Evolutionary conservation across 2,329 filamentous ascomycete species (phyloP).

Genomic region (Cercospora brassicicola): DNA sequence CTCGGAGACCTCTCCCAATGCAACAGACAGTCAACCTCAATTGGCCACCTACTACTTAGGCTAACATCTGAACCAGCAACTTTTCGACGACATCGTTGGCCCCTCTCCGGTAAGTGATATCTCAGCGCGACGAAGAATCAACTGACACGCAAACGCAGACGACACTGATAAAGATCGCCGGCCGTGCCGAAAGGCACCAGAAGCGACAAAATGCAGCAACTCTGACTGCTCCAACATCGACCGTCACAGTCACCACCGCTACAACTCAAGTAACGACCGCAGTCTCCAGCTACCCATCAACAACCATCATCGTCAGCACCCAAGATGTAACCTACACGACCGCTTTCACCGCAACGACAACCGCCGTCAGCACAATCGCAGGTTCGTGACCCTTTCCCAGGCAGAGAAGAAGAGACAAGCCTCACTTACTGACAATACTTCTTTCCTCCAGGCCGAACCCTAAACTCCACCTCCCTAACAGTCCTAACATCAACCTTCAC

Average conservation of each 20-base stretch:
- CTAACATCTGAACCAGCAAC: background rate
- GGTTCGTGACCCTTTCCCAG: background rate
- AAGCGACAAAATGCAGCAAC: conserved; percentile 5
- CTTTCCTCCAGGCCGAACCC: background rate
- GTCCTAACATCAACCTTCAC: background rate
- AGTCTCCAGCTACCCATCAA: conserved; percentile 3
- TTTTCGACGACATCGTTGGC: background rate
- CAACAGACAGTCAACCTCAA: background rate
- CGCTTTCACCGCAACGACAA: background rate
- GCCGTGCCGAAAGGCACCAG: background rate
- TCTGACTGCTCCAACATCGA: background rate
- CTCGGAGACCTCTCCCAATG: background rate
- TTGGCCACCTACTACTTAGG: background rate
- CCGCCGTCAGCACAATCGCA: background rate
- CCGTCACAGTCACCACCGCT: conserved; percentile 1
- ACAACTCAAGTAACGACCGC: background rate
- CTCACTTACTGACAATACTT: background rate
- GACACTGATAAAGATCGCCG: conserved; percentile 1
- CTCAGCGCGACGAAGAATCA: background rate
- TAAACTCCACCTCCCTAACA: conserved; percentile 3
- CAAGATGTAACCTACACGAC: background rate
- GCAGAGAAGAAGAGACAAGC: too few relatives aligned
- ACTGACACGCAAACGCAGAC: background rate
- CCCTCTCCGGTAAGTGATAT: background rate
- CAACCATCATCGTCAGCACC: conserved; percentile 1